Conservation (phyloP, 1,284 basidiomycete species). For the Leccinum fuscescens region DNA sequence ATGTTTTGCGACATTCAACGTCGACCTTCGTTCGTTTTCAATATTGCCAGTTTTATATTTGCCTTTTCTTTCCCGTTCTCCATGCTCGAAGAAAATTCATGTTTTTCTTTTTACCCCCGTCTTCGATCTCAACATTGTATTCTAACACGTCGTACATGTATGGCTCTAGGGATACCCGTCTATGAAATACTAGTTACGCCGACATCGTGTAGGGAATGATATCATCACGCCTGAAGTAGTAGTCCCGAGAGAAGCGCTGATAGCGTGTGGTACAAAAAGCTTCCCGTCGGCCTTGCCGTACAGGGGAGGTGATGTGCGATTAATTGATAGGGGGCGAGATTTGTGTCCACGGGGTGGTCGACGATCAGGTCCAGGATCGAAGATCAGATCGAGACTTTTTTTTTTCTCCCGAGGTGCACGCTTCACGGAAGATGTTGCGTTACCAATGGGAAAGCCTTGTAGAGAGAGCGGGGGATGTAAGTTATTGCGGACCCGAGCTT, state of each 20-base stretch:
- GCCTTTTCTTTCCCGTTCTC: not conserved
- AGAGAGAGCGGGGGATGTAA: not conserved
- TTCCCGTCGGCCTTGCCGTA: constrained; percentile 17
- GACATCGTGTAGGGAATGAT: not conserved
- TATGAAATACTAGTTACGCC: constrained; percentile 7
- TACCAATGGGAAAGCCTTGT: constrained; percentile 7
- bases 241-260: constrained; percentile 9
- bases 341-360: constrained; percentile 8
- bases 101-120: not conserved
- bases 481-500: constrained; percentile 4
- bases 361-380: constrained; percentile 33
- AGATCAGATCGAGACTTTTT: constrained; percentile 25
- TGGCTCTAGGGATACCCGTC: constrained; percentile 14
- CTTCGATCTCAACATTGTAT: constrained; percentile 14
- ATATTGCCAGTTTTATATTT: not conserved
- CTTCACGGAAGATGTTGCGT: constrained; percentile 26
- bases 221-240: not conserved
- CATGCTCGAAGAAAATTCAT: constrained; percentile 2
- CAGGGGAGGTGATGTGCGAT: constrained; percentile 8
- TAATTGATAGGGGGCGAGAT: constrained; percentile 25
- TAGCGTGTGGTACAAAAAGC: not conserved
- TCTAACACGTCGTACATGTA: constrained; percentile 15
- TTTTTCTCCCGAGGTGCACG: constrained; percentile 18
- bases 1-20: constrained; percentile 12
- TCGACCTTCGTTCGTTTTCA: constrained; percentile 11